These are phyloP conservation scores for Blastobotrys serpentis DNA, from an alignment of 1,139 yeast species.

Conservation along the genomic window DNA sequence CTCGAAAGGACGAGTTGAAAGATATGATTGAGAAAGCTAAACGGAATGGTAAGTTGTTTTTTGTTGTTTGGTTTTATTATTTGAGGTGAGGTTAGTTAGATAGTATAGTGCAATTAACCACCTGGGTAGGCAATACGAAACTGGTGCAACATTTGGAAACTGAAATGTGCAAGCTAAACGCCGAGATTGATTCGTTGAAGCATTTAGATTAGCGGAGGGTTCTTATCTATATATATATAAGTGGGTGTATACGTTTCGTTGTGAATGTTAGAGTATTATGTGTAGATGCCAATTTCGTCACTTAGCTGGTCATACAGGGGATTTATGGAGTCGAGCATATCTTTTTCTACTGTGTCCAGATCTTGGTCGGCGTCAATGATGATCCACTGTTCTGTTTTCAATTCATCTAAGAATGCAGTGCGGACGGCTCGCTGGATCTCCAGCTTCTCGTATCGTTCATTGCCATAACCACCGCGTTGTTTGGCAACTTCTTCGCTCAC, in stretches of 20 bases:
- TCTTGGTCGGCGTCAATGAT: constrained; percentile 60
- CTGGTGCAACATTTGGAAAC: background rate
- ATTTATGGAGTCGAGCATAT: constrained; percentile 20
- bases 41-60: background rate
- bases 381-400: constrained; percentile 38
- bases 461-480: constrained; percentile 80
- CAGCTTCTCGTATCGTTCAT: constrained; percentile 78
- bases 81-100: no score
- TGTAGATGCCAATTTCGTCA: background rate
- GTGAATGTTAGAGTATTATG: no score
- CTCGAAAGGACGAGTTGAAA: constrained; percentile 1
- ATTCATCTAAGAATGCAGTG: constrained; percentile 43
- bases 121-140: background rate
- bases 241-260: no score
- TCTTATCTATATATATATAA: no score
- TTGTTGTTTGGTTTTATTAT: no score
- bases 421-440: constrained; percentile 74
- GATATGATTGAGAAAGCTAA: background rate
- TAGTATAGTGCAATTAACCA: no score
- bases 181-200: background rate
- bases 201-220: background rate
- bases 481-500: constrained; percentile 51
- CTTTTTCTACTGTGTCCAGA: constrained; percentile 53
- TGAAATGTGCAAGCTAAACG: background rate
- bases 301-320: background rate